phyloP scores from a whole-genome alignment of 1,284 basidiomycete genomes.

The Trametes hirsuta region DNA sequence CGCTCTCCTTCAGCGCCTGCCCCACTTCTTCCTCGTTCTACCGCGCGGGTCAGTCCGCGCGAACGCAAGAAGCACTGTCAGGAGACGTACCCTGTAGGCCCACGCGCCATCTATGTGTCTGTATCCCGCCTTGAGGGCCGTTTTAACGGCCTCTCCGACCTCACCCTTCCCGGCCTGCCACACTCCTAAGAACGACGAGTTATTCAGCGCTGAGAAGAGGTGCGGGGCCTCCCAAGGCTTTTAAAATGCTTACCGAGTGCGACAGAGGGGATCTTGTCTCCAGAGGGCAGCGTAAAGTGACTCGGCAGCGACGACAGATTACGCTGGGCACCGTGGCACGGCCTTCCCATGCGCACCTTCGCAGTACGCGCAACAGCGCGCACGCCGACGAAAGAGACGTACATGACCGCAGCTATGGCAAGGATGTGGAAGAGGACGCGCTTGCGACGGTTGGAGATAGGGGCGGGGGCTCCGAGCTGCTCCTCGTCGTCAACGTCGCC shows the following conservation, averaged over 20 bases:
- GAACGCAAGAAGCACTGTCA: neutral
- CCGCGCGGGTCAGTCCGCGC: neutral
- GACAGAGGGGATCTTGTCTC: conserved; percentile 63
- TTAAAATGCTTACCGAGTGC: conserved; percentile 49
- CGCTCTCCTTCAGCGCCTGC: conserved; percentile 44
- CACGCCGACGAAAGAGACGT: conserved; percentile 26
- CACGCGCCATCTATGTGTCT: conserved; percentile 80
- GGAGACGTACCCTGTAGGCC: conserved; percentile 56
- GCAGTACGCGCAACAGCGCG: conserved; percentile 7
- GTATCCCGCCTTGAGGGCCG: conserved; percentile 63
- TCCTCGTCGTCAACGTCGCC: conserved; percentile 15
- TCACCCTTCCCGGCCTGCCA: conserved; percentile 60
- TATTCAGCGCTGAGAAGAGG: conserved; percentile 5
- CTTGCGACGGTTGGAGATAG: conserved; percentile 16
- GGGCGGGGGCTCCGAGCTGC: neutral
- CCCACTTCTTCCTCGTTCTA: conserved; percentile 59
- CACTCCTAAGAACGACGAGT: conserved; percentile 45
- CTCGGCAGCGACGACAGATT: conserved; percentile 43
- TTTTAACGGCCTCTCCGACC: conserved; percentile 64
- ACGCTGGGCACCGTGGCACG: conserved; percentile 20
- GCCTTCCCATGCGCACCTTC: conserved; percentile 14
- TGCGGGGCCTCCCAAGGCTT: neutral
- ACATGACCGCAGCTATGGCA: conserved; percentile 28
- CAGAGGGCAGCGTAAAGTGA: conserved; percentile 59
- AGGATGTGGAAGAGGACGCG: conserved; percentile 28